Percentiles rank a stretch among this genome's conserved stretches.
Evolutionary conservation across 225 moss, liverwort and hornwort genomes (phyloP).

Genomic region (Anthoceros angustus): DNA sequence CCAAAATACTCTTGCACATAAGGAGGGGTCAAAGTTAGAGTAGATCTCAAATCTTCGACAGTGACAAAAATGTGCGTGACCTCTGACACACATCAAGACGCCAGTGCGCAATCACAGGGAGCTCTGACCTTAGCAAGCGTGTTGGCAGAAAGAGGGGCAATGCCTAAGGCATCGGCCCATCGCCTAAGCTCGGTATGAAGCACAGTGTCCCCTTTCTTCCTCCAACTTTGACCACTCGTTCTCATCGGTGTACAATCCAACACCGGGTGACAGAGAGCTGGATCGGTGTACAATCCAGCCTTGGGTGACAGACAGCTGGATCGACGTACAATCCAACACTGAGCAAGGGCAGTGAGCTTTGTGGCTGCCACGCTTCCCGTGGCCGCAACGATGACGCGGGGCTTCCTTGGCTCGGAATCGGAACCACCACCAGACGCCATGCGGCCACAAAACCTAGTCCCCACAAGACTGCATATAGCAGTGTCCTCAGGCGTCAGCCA

Average conservation of each 20-base stretch:
- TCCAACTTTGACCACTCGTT: constrained; percentile 97
- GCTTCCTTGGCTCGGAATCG: constrained; percentile 21
- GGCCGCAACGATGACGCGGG: constrained; percentile 29
- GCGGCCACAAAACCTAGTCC: too few species aligned
- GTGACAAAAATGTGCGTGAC: not conserved
- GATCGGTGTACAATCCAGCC: too few species aligned
- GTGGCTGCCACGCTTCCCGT: constrained; percentile 75
- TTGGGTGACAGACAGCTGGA: too few species aligned
- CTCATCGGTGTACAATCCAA: constrained; percentile 69
- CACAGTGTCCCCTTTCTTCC: constrained; percentile 72
- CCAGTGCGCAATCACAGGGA: too few species aligned
- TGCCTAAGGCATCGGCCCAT: constrained; percentile 88
- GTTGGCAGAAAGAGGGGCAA: constrained; percentile 90
- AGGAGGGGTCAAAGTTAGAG: not conserved
- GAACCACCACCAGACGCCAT: too few species aligned
- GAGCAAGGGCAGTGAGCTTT: constrained; percentile 68
- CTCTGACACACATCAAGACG: not conserved
- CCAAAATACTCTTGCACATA: not conserved
- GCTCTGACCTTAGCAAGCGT: constrained; percentile 69
- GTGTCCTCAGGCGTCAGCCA: too few species aligned
- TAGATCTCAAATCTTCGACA: not conserved
- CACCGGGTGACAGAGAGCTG: constrained; percentile 23
- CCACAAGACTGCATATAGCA: too few species aligned
- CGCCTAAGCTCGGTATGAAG: constrained; percentile 82
- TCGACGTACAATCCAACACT: constrained; percentile 34